These are phyloP conservation scores for Candida krabiensis DNA, from an alignment of 805 yeast genomes.

Conservation along the genomic window DNA sequence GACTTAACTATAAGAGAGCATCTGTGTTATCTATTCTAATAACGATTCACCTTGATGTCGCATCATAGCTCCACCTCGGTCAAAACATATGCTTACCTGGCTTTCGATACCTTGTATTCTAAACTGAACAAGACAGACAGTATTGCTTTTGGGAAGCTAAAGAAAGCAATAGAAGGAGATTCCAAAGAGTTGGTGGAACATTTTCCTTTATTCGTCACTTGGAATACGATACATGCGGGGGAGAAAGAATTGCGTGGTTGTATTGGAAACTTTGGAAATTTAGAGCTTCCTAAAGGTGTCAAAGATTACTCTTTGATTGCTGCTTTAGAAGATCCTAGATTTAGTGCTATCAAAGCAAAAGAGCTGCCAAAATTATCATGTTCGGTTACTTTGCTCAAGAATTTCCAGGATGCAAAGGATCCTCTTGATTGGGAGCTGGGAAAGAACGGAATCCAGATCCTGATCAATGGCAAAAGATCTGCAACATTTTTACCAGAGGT, in stretches of 20 bases:
- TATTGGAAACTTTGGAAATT: constrained; percentile 79
- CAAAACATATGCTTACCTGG: constrained; percentile 37
- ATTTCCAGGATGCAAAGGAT: constrained; percentile 53
- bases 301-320: constrained; percentile 61
- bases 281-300: constrained; percentile 58
- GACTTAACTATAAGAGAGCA: too few species aligned
- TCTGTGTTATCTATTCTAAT: too few species aligned
- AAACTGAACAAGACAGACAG: constrained; percentile 21
- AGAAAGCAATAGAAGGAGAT: constrained; percentile 10
- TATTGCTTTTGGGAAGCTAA: constrained; percentile 14
- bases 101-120: constrained; percentile 39
- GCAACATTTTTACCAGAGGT: constrained; percentile 93
- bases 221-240: constrained; percentile 50
- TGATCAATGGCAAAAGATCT: constrained; percentile 44
- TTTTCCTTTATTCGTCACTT: constrained; percentile 82
- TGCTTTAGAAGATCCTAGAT: constrained; percentile 79
- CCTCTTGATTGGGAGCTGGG: constrained; percentile 81
- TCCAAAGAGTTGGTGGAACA: constrained; percentile 17
- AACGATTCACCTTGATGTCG: too few species aligned
- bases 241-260: constrained; percentile 72
- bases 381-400: constrained; percentile 63
- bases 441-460: constrained; percentile 71
- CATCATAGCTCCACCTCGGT: constrained; percentile 24
- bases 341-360: constrained; percentile 53
- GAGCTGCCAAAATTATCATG: constrained; percentile 59